phyloP scores from a whole-genome alignment of 2,329 filamentous ascomycete genomes.

The Xylaria polymorpha region DNA sequence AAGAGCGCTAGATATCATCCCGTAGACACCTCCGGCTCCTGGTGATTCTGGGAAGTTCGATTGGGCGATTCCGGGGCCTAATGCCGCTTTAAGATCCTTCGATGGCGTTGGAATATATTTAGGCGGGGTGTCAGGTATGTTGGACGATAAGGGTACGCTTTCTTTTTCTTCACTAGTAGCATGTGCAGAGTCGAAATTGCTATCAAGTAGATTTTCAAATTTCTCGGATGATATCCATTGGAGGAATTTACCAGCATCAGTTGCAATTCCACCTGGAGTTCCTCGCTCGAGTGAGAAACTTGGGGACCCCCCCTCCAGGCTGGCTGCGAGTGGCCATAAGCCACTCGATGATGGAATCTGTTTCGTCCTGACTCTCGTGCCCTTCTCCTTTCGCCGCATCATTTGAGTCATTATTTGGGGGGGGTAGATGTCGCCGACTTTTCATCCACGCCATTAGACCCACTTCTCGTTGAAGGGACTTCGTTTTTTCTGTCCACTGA shows the following conservation, averaged over 20 bases:
- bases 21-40: constrained; percentile 62
- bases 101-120: constrained; percentile 39
- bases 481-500: constrained; percentile 57
- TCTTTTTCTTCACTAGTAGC: constrained; percentile 45
- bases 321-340: constrained; percentile 92
- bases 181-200: constrained; percentile 38
- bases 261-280: constrained; percentile 82
- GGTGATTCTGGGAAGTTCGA: constrained; percentile 47
- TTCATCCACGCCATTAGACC: constrained; percentile 50
- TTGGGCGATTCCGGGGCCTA: constrained; percentile 39
- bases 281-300: constrained; percentile 93
- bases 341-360: constrained; percentile 76
- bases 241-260: constrained; percentile 83
- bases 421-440: constrained; percentile 53
- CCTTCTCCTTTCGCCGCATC: constrained; percentile 48
- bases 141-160: constrained; percentile 46
- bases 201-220: constrained; percentile 51
- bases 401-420: constrained; percentile 46
- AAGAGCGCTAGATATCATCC: constrained; percentile 65
- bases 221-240: constrained; percentile 71
- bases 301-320: constrained; percentile 86
- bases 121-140: constrained; percentile 38
- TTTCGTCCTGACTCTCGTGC: constrained; percentile 47
- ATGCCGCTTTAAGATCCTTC: constrained; percentile 29
- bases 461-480: constrained; percentile 46